Conservation (phyloP, 805 yeast genomes). For the Barnettozyma vustinii region DNA sequence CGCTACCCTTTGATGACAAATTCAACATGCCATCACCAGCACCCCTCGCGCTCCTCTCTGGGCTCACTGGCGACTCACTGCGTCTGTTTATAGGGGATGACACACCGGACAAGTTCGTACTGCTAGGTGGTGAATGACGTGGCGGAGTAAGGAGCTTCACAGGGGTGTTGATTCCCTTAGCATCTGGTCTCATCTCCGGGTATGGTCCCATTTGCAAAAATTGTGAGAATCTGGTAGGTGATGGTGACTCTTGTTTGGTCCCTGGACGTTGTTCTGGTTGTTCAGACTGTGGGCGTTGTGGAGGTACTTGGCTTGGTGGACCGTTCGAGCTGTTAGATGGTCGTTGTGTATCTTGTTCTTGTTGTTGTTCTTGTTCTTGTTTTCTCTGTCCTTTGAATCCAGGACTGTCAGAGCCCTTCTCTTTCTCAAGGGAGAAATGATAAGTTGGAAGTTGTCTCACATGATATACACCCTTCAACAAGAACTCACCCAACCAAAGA, state of each 20-base stretch:
- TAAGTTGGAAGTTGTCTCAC: slow-evolving; percentile 46
- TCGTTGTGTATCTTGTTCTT: neutral
- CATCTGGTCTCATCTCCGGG: neutral
- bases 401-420: slow-evolving; percentile 9
- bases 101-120: neutral
- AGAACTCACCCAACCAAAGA: slow-evolving; percentile 53
- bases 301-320: neutral
- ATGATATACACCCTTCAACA: slow-evolving; percentile 42
- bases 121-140: neutral
- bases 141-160: neutral
- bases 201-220: neutral
- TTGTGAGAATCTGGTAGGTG: neutral
- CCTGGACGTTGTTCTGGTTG: neutral
- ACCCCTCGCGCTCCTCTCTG: neutral
- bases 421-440: slow-evolving; percentile 40
- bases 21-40: neutral
- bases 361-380: neutral
- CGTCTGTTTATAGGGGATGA: neutral
- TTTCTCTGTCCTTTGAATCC: slow-evolving; percentile 6
- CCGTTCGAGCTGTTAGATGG: neutral
- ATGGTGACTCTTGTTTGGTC: neutral
- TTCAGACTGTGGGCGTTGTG: neutral
- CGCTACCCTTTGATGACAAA: neutral
- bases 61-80: neutral
- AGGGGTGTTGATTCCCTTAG: neutral